phyloP scores from a whole-genome alignment of 768 basidiomycete species.

The Mycena indigotica region DNA sequence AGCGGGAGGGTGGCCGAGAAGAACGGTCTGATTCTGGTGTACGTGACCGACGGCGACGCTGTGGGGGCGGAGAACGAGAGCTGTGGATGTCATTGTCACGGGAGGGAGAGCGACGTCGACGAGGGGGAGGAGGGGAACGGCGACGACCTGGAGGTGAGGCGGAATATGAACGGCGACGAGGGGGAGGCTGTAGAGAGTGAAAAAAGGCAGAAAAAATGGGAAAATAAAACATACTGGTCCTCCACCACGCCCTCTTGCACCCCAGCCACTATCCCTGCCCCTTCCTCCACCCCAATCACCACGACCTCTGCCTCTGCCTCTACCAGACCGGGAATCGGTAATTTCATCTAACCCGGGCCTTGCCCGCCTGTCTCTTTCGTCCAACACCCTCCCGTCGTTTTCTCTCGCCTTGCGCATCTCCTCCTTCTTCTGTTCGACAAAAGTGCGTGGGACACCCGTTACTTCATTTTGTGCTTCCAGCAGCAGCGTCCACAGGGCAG shows the following conservation, averaged over 20 bases:
- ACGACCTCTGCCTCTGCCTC: conserved; percentile 59
- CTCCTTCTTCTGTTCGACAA: conserved; percentile 90
- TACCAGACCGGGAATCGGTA: conserved; percentile 55
- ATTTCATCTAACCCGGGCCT: conserved; percentile 74
- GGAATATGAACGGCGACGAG: conserved; percentile 48
- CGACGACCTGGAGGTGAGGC: conserved; percentile 37
- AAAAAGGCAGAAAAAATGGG: background rate
- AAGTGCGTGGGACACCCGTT: conserved; percentile 86
- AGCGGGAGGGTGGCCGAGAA: conserved; percentile 26
- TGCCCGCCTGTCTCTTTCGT: conserved; percentile 69
- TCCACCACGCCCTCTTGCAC: conserved; percentile 49
- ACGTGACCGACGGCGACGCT: conserved; percentile 28
- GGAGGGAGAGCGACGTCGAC: conserved; percentile 47
- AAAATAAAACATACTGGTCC: conserved; percentile 35
- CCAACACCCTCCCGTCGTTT: conserved; percentile 63
- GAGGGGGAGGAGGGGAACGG: conserved; percentile 42
- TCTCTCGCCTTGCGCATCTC: conserved; percentile 78
- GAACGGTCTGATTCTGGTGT: conserved; percentile 25
- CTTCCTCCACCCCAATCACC: conserved; percentile 36
- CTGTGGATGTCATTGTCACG: conserved; percentile 33
- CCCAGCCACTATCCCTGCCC: conserved; percentile 54
- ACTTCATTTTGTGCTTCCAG: conserved; percentile 89
- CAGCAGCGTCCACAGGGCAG: conserved; percentile 85
- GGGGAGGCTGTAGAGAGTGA: conserved; percentile 41
- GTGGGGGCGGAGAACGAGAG: conserved; percentile 36